Base-by-base conservation (phyloP, 2,329 filamentous ascomycete species). In the Fusarium euwallaceae region DNA sequence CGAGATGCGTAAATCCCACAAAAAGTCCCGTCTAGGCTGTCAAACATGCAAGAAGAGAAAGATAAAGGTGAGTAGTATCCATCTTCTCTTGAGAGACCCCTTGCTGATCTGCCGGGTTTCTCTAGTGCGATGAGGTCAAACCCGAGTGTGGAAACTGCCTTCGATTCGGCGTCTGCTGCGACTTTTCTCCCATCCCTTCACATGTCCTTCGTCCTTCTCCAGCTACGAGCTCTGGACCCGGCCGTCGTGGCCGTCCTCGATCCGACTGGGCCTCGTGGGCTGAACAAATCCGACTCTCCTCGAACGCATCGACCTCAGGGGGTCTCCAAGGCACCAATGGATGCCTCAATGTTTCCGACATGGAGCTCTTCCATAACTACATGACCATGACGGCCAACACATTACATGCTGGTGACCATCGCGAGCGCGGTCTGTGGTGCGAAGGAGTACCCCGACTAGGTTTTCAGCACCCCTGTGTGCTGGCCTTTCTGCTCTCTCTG, bases 151-250 rank as follows among this genome's bases (percentile, higher is more conserved):
- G 64, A 14, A 66, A 66, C 55, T 66, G 64, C 41, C 12, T 22
- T 48, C 64, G 64, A 39, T 66, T 66, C 43, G 64, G 43, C 7
- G 64, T 66, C 64, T 43, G 39, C 22, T 66, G 64, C 41, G 64
- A 66, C 55, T 66, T 61, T n/a, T 51, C 55, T 9, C 64, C 64
- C 2, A 41, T 61, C 34, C 55, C 64, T 36, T 43, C 55, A 9
- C 56, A 60, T 7, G 14, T 34, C 12, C 16, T 59, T 6, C 32
- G 55, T 9, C 24, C 48, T 4, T 14, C 20, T 24, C 32, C 34
- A 3, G 16, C 32, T 6, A 20, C 55, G 10, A 37, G 34, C 20
- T 37, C 64, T 6, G 56, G 41, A 0, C 24, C 64, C 1, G 34
- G 53, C 11, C 64, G 55, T 22, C 27, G 64, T 22, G 64, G 64